Evolutionary conservation across 192 early-diverging fungal genomes (phyloP), one percentile per base, ranked within the genome.

Genomic region (Haplosporangium gracile): DNA sequence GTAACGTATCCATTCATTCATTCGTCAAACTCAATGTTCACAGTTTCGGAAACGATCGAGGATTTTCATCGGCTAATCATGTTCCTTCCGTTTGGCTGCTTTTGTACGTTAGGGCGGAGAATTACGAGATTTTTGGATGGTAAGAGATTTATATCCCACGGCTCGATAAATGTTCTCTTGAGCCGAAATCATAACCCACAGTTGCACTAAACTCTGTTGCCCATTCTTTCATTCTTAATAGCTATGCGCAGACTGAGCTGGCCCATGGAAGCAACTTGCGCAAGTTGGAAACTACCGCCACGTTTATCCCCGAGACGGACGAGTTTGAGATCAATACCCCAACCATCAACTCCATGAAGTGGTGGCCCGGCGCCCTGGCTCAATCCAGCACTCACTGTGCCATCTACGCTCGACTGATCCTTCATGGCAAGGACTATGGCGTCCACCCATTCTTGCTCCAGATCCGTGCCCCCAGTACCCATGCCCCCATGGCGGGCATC

Each of bases 341-440:
- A 0, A 94, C 93, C 22, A 75, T 95, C 47, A 92, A 91, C 29
- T 92, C 94, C 39, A 96, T 95, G 40, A 97, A 97, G 88, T 97
- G 97, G 97, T 96, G 96, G 97, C 96, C 97, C 80, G 97, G 96
- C 76, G 95, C 94, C 20, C 91, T 96, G 16, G 96, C 96, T 22
- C 93, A 94, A 76, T 94, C 95, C 16, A 94, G 94, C 51, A 96
- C 94, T 2, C 93, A 95, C 74, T 91, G 91, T 47, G 91, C 92
- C 43, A 92, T 97, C n/a, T 95, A 95, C 70, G 96, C 96, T 2
- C 95, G 95, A 81, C 90, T 96, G 38, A 85, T 95, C 36, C 92
- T 97, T 73, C 93, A 95, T 79, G 91, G 89, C 32, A 92, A 92
- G 77, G 92, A 93, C 77, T 90, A 89, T 81, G 93, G 93, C 18